Evolutionary conservation across 2,329 filamentous ascomycete genomes (phyloP), one percentile per base, ranked within the genome.

Genomic region (Scedosporium apiospermum): DNA sequence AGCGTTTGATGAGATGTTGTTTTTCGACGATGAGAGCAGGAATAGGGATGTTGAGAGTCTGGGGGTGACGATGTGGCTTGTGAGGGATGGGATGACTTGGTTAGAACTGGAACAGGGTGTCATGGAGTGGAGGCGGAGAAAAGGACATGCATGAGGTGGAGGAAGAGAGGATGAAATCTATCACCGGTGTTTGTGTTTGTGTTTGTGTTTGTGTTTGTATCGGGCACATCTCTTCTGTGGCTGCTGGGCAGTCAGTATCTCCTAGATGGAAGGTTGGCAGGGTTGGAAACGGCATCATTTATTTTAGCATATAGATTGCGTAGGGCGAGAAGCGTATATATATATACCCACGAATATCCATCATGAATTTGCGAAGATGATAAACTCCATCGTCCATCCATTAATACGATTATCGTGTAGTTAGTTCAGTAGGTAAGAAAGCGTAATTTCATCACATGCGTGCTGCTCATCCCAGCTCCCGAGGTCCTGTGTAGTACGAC

Each of bases 21-120:
- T 98, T 74, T 98, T 98, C 67, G 93, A 98, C 68, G 93, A 98
- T 69, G 93, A 98, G 82, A 80, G 82, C 61, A 78, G 93, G 65
- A 98, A 98, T 71, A 80, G 85, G 63, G 92, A 97, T 71, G 93
- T 96, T 0, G 85, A 88, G 76, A 77, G 71, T 27, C 70, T 97
- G 59, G 93, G 93, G 0, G 89, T 96, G 3, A 90, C 89, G 0
- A 96, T 98, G 85, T 86, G 86, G 71, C 76, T 97, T 59, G 88
- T 98, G 0, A 78, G 83, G 63, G 88, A 96, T 71, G 93, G 93
- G 0, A 85, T 96, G 62, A 87, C 83, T 2, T 88, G 85, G 76
- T 80, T 79, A 0, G 92, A 95, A 77, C 77, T 97, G 21, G 92
- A 96, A 74, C 82, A 80, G 64, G 93, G 93, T 0, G 85, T 98